These are phyloP conservation scores for Heliamphora pulchella DNA, from an alignment of 179 eudicot genomes.

Conservation along the genomic window DNA sequence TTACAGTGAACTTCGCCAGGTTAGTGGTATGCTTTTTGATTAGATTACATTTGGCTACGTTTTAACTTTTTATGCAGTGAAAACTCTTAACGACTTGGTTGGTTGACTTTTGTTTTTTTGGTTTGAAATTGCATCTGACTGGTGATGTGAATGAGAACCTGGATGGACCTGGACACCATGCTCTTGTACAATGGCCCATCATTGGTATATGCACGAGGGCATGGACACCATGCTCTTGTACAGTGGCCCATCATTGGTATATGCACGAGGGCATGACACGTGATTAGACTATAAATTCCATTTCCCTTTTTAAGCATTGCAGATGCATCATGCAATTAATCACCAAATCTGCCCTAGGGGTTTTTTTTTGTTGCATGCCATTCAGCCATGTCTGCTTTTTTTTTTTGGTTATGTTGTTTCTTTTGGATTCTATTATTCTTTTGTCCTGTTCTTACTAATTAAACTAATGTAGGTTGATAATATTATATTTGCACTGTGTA, in stretches of 20 bases:
- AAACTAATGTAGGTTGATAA: slow-evolving; percentile 50
- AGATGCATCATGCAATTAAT: no score
- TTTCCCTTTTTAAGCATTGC: background rate
- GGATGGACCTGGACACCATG: background rate
- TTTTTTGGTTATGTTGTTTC: background rate
- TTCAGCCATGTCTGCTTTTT: background rate
- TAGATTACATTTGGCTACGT: background rate
- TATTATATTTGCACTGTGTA: slow-evolving; percentile 65
- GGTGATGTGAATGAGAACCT: no score
- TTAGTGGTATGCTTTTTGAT: slow-evolving; percentile 28
- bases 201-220: background rate
- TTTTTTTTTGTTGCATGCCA: slow-evolving; percentile 1
- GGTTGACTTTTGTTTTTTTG: background rate
- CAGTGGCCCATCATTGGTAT: background rate
- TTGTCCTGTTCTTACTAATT: slow-evolving; percentile 21
- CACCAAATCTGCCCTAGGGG: background rate
- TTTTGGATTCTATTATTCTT: background rate
- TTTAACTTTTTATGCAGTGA: slow-evolving; percentile 1
- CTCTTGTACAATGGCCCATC: background rate
- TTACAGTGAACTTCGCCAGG: slow-evolving; percentile 96
- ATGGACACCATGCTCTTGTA: background rate
- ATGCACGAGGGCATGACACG: background rate
- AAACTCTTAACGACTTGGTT: background rate
- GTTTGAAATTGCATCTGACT: background rate
- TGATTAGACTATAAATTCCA: background rate